phyloP scores from a whole-genome alignment of 139 green algal genomes.

The Ostreobium quekettii region DNA sequence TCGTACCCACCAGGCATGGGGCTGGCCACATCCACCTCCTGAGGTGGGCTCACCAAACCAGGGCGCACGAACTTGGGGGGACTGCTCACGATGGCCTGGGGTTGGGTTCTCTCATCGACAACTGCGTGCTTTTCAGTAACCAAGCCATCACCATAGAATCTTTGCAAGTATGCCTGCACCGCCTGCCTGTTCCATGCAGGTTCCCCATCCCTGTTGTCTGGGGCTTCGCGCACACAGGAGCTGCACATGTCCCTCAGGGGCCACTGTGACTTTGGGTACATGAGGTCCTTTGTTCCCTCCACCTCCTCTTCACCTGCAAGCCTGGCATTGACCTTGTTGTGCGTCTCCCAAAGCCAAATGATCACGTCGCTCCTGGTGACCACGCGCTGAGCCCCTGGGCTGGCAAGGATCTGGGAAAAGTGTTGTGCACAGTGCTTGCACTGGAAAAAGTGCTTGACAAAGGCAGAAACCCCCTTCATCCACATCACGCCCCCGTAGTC shows the following conservation, averaged over 20 bases:
- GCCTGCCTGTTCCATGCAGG: no score
- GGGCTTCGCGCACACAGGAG: no score
- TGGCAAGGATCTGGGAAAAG: conserved; percentile 34
- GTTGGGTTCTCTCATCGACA: no score
- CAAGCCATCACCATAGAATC: no score
- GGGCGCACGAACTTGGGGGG: no score
- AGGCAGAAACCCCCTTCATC: conserved; percentile 22
- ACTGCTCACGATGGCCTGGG: no score
- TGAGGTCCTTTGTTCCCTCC: conserved; percentile 45
- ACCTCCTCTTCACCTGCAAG: conserved; percentile 35
- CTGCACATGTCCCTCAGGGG: conserved; percentile 16
- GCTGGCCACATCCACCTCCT: no score
- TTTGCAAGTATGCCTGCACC: no score
- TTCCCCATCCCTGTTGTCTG: no score
- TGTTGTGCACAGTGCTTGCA: conserved; percentile 40
- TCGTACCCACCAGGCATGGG: no score
- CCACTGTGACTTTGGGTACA: conserved; percentile 59
- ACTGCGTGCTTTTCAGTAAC: no score
- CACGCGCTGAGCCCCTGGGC: conserved; percentile 33
- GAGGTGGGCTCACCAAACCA: no score
- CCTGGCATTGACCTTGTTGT: conserved; percentile 72
- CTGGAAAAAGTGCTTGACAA: conserved; percentile 32
- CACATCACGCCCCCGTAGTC: conserved; percentile 8
- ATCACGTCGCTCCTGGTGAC: conserved; percentile 32
- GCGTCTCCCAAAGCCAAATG: conserved; percentile 68